Percentiles rank a stretch among this genome's conserved stretches.
These are phyloP conservation scores for Entelexis sorbosivorans DNA, from an alignment of 1,139 yeast species.

Conservation along the genomic window DNA sequence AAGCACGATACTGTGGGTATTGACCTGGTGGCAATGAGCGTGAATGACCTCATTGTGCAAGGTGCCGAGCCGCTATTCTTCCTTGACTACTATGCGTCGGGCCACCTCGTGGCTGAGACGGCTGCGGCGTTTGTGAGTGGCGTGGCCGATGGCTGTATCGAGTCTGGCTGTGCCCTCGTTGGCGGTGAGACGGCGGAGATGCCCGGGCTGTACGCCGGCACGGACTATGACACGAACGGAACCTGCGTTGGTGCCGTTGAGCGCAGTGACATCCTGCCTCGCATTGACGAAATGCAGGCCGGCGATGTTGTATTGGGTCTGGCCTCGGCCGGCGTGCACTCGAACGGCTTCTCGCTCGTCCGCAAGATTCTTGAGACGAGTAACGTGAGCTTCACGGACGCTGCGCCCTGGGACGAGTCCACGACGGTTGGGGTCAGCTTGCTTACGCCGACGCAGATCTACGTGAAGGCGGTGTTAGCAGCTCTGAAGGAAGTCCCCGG, in stretches of 20 bases:
- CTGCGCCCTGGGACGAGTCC: slow-evolving; percentile 76
- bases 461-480: slow-evolving; percentile 80
- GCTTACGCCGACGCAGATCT: slow-evolving; percentile 82
- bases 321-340: slow-evolving; percentile 86
- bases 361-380: slow-evolving; percentile 80
- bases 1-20: slow-evolving; percentile 95
- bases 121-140: slow-evolving; percentile 89
- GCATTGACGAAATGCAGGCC: slow-evolving; percentile 47
- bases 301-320: slow-evolving; percentile 84
- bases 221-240: slow-evolving; percentile 96
- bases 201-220: slow-evolving; percentile 97
- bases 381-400: slow-evolving; percentile 53
- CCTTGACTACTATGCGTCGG: slow-evolving; percentile 93
- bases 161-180: slow-evolving; percentile 93
- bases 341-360: slow-evolving; percentile 94
- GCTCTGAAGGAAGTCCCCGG: slow-evolving; percentile 42
- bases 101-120: slow-evolving; percentile 69
- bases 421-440: slow-evolving; percentile 77
- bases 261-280: slow-evolving; percentile 65
- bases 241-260: slow-evolving; percentile 99
- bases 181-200: slow-evolving; percentile 99
- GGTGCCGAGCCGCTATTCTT: slow-evolving; percentile 97
- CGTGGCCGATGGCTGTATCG: slow-evolving; percentile 91
- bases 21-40: slow-evolving; percentile 98
- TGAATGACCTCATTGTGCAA: slow-evolving; percentile 92